Evolutionary conservation across 768 basidiomycete genomes (phyloP).

Genomic region (Clitopilus hobsonii): DNA sequence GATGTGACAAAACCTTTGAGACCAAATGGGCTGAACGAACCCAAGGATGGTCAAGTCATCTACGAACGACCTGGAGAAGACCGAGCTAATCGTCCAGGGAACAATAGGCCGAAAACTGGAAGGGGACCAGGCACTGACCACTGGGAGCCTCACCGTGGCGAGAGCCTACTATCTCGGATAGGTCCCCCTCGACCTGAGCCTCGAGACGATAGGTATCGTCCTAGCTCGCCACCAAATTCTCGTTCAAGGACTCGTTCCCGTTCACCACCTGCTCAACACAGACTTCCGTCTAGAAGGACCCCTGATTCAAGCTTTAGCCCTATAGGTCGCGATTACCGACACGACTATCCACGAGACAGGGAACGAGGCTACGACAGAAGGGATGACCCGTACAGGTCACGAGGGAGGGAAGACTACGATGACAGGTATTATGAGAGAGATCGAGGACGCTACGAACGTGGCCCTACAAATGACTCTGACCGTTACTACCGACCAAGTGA

Average conservation of each 20-base stretch:
- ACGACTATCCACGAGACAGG: conserved; percentile 29
- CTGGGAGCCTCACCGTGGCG: conserved; percentile 30
- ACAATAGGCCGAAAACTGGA: conserved; percentile 20
- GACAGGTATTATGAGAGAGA: conserved; percentile 17
- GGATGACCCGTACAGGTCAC: conserved; percentile 4
- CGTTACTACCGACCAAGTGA: conserved; percentile 23
- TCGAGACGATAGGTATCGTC: conserved; percentile 22
- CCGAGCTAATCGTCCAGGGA: conserved; percentile 31
- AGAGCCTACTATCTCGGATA: conserved; percentile 12
- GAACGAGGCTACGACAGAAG: conserved; percentile 12
- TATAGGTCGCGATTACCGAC: conserved; percentile 25
- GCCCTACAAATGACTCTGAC: conserved; percentile 13
- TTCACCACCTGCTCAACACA: conserved; percentile 32
- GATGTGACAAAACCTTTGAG: conserved; percentile 16
- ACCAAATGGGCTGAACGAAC: neutral
- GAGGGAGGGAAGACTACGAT: neutral
- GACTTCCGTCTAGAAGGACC: conserved; percentile 34
- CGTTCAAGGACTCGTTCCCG: conserved; percentile 35
- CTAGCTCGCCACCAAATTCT: conserved; percentile 21
- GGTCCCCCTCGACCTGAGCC: conserved; percentile 17
- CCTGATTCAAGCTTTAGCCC: conserved; percentile 33
- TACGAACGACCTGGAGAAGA: conserved; percentile 45
- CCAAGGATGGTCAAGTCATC: conserved; percentile 19
- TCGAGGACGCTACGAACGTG: conserved; percentile 20
- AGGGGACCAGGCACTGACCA: conserved; percentile 22